Evolutionary conservation across 495 filamentous ascomycete species (phyloP).

Genomic region (Ramalina intermedia): DNA sequence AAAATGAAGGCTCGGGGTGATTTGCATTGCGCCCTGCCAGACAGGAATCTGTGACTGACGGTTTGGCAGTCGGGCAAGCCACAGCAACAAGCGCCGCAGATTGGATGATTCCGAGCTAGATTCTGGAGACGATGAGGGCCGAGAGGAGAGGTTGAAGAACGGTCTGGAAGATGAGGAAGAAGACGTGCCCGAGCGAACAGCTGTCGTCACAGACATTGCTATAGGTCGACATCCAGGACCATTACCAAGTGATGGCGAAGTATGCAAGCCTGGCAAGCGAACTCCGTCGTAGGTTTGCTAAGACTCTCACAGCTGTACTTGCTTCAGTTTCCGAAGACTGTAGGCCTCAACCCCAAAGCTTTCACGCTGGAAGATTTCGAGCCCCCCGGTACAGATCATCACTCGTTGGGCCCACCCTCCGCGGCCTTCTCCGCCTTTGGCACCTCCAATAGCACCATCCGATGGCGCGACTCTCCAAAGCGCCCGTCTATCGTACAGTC

Average conservation of each 20-base stretch:
- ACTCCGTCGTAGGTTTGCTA: not conserved
- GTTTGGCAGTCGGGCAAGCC: constrained; percentile 3
- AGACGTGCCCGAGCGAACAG: constrained; percentile 34
- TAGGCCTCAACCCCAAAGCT: constrained; percentile 58
- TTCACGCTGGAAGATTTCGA: constrained; percentile 63
- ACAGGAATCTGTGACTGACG: not conserved
- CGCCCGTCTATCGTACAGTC: constrained; percentile 48
- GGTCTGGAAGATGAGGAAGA: constrained; percentile 34
- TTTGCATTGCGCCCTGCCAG: not conserved
- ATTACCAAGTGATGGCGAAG: constrained; percentile 52
- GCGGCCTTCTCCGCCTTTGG: constrained; percentile 42
- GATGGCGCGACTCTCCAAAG: constrained; percentile 55
- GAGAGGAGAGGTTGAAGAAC: constrained; percentile 34
- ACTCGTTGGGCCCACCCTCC: constrained; percentile 24
- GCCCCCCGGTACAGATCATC: constrained; percentile 42
- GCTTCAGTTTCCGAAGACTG: constrained; percentile 63
- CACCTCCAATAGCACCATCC: constrained; percentile 51
- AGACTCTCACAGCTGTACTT: constrained; percentile 50
- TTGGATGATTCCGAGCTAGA: constrained; percentile 64
- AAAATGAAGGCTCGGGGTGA: constrained; percentile 12
- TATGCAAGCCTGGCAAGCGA: constrained; percentile 13
- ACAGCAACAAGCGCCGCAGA: constrained; percentile 26
- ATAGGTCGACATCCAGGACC: constrained; percentile 56
- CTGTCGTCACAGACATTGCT: constrained; percentile 41
- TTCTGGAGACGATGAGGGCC: constrained; percentile 60